A percentile compares a stretch with the other conserved stretches of the same genome.
Conservation (phyloP, 495 filamentous ascomycete genomes). For the Polyplosphaeria fusca region DNA sequence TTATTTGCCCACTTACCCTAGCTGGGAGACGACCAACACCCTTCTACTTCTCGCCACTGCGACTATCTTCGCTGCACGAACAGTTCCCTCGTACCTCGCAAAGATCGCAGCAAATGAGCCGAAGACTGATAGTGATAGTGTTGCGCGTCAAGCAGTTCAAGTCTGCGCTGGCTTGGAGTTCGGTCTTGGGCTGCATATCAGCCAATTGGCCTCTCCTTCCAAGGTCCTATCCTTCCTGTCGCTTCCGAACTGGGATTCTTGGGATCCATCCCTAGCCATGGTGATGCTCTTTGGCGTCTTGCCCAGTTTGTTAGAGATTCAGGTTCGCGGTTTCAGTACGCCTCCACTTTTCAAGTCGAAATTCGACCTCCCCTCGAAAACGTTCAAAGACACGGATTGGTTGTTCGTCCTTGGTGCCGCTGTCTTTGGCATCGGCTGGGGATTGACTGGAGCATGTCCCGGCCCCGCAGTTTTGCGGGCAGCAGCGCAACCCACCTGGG, state of each 20-base stretch:
- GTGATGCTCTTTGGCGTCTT: conserved; percentile 52
- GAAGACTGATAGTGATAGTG: conserved; percentile 35
- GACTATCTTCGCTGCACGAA: conserved; percentile 40
- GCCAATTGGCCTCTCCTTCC: conserved; percentile 53
- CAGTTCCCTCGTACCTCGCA: conserved; percentile 31
- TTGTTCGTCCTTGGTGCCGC: conserved; percentile 52
- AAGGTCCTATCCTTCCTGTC: conserved; percentile 57
- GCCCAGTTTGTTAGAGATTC: conserved; percentile 45
- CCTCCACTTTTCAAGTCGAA: conserved; percentile 45
- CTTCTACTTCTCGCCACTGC: conserved; percentile 39
- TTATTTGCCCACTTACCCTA: conserved; percentile 51
- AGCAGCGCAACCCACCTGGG: conserved; percentile 51
- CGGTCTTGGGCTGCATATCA: conserved; percentile 53
- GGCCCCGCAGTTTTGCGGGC: conserved; percentile 53
- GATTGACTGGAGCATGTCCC: conserved; percentile 55
- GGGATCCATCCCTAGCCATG: conserved; percentile 54
- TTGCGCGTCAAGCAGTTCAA: conserved; percentile 24
- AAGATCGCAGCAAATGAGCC: neutral
- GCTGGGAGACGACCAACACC: conserved; percentile 35
- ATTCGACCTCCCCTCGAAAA: conserved; percentile 50
- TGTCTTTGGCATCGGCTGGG: conserved; percentile 57
- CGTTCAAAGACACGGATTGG: conserved; percentile 52
- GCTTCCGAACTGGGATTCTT: conserved; percentile 45
- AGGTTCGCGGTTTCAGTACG: conserved; percentile 19
- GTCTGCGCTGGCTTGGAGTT: conserved; percentile 53